Percentiles rank a stretch among this genome's conserved stretches.
phyloP scores from a whole-genome alignment of 495 filamentous ascomycete genomes.

The Tuber umbilicatum region DNA sequence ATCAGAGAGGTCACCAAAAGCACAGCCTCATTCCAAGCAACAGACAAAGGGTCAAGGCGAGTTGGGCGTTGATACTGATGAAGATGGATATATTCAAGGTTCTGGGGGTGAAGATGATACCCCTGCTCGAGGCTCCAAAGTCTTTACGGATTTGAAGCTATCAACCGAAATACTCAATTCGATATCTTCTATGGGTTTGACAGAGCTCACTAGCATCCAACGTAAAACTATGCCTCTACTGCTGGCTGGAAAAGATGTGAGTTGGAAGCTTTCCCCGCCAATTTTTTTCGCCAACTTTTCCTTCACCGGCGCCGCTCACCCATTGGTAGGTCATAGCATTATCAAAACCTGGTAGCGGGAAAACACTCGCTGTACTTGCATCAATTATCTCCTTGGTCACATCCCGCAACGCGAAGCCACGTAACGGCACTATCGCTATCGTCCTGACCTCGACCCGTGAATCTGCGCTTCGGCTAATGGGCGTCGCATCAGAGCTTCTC shows the following conservation, averaged over 20 bases:
- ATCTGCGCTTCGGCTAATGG: conserved; percentile 28
- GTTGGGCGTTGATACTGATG: conserved; percentile 6
- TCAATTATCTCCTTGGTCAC: conserved; percentile 34
- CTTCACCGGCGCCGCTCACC: conserved; percentile 9
- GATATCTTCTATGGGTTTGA: conserved; percentile 27
- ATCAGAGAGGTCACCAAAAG: conserved; percentile 10
- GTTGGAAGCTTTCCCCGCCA: conserved; percentile 9
- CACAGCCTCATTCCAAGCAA: conserved; percentile 1
- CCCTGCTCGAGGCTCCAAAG: not conserved
- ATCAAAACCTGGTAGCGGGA: conserved; percentile 30
- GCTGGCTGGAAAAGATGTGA: conserved; percentile 34
- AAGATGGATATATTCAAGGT: conserved; percentile 10
- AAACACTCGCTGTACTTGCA: conserved; percentile 29
- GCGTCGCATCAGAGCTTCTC: conserved; percentile 35
- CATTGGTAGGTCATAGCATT: conserved; percentile 29
- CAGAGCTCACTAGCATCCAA: conserved; percentile 29
- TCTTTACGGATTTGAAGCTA: conserved; percentile 31
- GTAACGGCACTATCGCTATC: conserved; percentile 70
- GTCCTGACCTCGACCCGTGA: conserved; percentile 36
- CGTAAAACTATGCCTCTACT: conserved; percentile 26
- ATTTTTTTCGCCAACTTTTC: not conserved
- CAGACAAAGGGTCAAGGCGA: not conserved
- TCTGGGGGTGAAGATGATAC: conserved; percentile 10
- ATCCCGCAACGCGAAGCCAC: conserved; percentile 29
- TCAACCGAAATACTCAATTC: conserved; percentile 23